A percentile compares a stretch with the other conserved stretches of the same genome.
These are phyloP conservation scores for Oryza meyeriana DNA, from an alignment of 176 grass and related monocot species.

Conservation along the genomic window DNA sequence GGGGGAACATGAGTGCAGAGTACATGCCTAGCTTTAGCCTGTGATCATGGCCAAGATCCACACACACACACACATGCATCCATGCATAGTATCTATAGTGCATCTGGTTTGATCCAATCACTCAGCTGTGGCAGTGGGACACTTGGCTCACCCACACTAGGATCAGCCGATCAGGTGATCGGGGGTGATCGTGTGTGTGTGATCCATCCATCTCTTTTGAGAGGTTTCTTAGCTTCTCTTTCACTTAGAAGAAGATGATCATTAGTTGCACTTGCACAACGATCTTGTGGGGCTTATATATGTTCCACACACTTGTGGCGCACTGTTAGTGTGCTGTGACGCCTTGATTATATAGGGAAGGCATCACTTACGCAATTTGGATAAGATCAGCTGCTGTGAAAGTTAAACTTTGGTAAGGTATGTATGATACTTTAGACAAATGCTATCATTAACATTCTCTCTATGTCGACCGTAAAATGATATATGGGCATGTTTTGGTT, in stretches of 20 bases:
- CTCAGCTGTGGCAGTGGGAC: not conserved
- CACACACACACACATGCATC: not conserved
- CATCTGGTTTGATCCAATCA: not conserved
- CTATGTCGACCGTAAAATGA: too few species aligned
- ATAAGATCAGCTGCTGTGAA: not conserved
- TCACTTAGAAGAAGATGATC: slow-evolving; percentile 17
- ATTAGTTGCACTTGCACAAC: not conserved
- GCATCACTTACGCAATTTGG: not conserved
- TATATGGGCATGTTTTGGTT: too few species aligned
- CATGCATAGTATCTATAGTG: not conserved
- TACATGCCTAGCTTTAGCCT: not conserved
- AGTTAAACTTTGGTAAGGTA: too few species aligned
- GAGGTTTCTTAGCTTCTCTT: slow-evolving; percentile 32
- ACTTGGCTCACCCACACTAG: not conserved
- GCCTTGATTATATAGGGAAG: not conserved
- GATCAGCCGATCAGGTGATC: not conserved
- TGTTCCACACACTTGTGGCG: not conserved
- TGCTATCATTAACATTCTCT: too few species aligned
- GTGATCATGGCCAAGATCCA: slow-evolving; percentile 16
- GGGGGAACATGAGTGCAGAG: slow-evolving; percentile 13
- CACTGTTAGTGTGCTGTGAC: not conserved
- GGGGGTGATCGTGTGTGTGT: not conserved
- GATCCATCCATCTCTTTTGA: not conserved
- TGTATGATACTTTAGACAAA: too few species aligned
- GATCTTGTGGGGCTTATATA: not conserved